These are phyloP conservation scores for Leishmania gerbilli DNA, from an alignment of 208 protist species.

Conservation along the genomic window DNA sequence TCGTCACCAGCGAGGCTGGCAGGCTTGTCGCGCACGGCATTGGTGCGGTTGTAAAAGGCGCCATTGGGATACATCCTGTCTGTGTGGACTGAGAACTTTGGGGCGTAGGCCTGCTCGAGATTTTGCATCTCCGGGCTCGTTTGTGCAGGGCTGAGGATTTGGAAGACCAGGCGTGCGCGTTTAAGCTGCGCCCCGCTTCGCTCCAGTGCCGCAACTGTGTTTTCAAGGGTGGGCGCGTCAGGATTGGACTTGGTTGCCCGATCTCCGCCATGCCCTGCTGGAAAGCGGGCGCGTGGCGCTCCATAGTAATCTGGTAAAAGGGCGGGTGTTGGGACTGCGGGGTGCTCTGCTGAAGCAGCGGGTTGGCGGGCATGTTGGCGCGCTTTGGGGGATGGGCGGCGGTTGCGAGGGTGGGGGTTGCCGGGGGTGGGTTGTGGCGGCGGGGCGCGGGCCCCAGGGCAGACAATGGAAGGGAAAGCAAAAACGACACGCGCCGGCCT, in stretches of 20 bases:
- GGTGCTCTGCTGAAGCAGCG: conserved; percentile 39
- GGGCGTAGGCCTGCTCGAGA: conserved; percentile 41
- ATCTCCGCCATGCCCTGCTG: conserved; percentile 57
- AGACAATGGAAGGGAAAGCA: too few relatives aligned
- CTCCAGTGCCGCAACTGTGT: conserved; percentile 57
- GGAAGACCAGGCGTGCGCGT: conserved; percentile 29
- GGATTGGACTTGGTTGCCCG: conserved; percentile 15
- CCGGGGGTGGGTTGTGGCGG: too few relatives aligned
- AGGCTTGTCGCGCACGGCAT: conserved; percentile 42
- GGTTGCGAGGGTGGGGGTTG: not conserved
- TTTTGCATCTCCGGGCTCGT: conserved; percentile 46
- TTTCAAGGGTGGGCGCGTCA: conserved; percentile 42
- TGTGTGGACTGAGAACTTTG: conserved; percentile 37
- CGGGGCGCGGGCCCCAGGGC: too few relatives aligned
- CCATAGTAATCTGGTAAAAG: conserved; percentile 45
- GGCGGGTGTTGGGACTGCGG: conserved; percentile 42
- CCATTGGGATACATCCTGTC: conserved; percentile 51
- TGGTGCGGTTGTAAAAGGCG: conserved; percentile 44
- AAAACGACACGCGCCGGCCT: too few relatives aligned
- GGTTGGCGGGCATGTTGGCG: conserved; percentile 32
- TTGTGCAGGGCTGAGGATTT: conserved; percentile 43
- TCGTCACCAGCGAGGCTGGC: conserved; percentile 40
- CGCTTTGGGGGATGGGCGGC: not conserved
- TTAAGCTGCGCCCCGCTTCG: conserved; percentile 27
- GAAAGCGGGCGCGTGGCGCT: conserved; percentile 58